Base-by-base conservation (phyloP, 352 stramenopile genomes). In the Phytophthora pinifolia region DNA sequence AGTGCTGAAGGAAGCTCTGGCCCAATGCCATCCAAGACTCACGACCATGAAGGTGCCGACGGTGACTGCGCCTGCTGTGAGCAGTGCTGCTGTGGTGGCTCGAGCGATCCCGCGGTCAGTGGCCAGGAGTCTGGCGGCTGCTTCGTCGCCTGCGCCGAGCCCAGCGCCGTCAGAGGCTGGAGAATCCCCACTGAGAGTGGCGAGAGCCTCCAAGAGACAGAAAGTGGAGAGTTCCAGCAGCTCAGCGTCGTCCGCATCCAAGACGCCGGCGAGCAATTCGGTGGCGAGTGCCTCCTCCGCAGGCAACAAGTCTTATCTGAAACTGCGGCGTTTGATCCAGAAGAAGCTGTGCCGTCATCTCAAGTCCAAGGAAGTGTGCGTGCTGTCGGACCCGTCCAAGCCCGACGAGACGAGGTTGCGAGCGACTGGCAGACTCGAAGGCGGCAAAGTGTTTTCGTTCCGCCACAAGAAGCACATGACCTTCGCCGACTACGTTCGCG, bases 281-380 rank as follows among this genome's bases (percentile, higher is more conserved):
- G 29, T 37, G 52, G 59, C 36, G 47, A 81, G 39, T 51, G 53
- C 6, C 51, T 70, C 46, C 30, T 56, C 69, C 1, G 37, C 59
- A 7, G 49, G 65, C 30, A 64, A 51, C 3, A 48, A 81, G 7
- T 59, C 65, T 27, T 77, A 80, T 56, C 46, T 93, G 32, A 79
- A 72, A 7, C 55, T 91, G 41, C 78, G 83, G 9, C 73, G 83
- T 3, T 56, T 91, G 12, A 83, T 93, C 32, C 80, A 91, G 57
- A 83, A 78, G 43, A 68, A 69, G 1, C 53, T 91, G 29, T 92
- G 82, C 35, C 60, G 53, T 10, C 80, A 93, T 46, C 53, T 93
- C n/a, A 76, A 84, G 55, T 70, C 70, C 41, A 70, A 81, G 14
- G 65, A 79, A 47, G 74, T 93, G 18, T 89, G 78, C 44, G 68